Evolutionary conservation across 306 rosid species (phyloP).

Genomic region (Cicer cuneatum): DNA sequence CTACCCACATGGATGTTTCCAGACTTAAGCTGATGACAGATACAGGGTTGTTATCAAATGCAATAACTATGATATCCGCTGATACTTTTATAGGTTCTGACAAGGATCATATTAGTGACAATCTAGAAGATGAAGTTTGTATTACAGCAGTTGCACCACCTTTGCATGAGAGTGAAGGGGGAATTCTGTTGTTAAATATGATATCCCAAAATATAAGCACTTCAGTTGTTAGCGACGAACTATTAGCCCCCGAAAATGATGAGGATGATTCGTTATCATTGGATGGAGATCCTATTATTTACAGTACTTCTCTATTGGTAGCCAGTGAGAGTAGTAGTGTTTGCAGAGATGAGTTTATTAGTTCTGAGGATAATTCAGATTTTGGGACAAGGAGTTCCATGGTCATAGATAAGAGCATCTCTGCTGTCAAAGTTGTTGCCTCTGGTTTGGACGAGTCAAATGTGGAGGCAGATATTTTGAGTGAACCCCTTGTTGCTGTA

Average conservation of each 20-base stretch:
- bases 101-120: conserved; percentile 54
- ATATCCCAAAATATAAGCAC: conserved; percentile 54
- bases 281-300: conserved; percentile 73
- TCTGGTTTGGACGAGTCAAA: conserved; percentile 46
- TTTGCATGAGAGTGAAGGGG: conserved; percentile 49
- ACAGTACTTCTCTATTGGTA: conserved; percentile 70
- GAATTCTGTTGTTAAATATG: conserved; percentile 53
- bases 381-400: conserved; percentile 56
- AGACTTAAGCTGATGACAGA: conserved; percentile 77
- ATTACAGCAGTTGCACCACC: conserved; percentile 43
- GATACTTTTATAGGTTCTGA: conserved; percentile 51
- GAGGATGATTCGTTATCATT: conserved; percentile 77
- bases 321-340: conserved; percentile 75
- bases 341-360: conserved; percentile 69
- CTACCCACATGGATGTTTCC: conserved; percentile 69
- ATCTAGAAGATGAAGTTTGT: conserved; percentile 53
- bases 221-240: conserved; percentile 51
- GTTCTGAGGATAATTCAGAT: conserved; percentile 60
- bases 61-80: conserved; percentile 57
- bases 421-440: conserved; percentile 53
- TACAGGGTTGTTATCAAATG: conserved; percentile 61
- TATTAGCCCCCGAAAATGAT: conserved; percentile 56
- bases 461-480: conserved; percentile 48
- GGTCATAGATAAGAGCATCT: conserved; percentile 56
- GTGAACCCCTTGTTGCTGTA: conserved; percentile 54